These are phyloP conservation scores for Phyllosticta paracitricarpa DNA, from an alignment of 2,329 filamentous ascomycete genomes.

Conservation along the genomic window DNA sequence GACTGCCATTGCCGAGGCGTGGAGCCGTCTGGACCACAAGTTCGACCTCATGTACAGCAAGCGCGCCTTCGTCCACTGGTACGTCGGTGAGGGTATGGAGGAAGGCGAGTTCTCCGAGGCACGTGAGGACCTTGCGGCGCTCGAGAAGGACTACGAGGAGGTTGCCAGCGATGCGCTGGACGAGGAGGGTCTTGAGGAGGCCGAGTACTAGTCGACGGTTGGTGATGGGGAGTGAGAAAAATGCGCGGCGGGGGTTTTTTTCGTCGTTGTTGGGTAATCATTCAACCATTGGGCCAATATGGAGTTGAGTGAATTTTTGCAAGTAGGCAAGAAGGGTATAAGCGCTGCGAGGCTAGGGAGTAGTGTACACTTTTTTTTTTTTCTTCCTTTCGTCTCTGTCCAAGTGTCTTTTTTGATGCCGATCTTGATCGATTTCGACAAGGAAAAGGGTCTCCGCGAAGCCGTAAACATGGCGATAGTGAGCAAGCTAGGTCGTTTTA, in stretches of 20 bases:
- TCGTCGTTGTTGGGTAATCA: neutral
- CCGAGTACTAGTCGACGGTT: constrained; percentile 68
- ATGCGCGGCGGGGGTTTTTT: neutral
- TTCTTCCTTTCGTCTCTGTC: neutral
- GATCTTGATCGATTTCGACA: neutral
- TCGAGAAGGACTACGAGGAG: constrained; percentile 98
- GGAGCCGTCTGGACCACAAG: constrained; percentile 92
- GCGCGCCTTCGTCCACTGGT: constrained; percentile 99
- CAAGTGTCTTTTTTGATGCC: neutral
- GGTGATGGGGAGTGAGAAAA: neutral
- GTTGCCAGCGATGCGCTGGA: constrained; percentile 91
- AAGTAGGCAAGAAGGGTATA: neutral
- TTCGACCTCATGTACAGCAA: constrained; percentile 99
- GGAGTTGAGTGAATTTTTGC: neutral
- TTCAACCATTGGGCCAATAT: neutral
- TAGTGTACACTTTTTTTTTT: neutral
- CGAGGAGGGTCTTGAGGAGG: constrained; percentile 72
- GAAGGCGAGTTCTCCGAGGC: constrained; percentile 99
- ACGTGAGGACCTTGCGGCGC: constrained; percentile 92
- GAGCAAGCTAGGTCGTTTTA: neutral
- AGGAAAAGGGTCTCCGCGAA: neutral
- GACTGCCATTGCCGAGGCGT: constrained; percentile 95
- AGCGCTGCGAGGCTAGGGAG: neutral
- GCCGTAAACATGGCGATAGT: neutral
- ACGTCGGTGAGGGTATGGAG: constrained; percentile 99